Evolutionary conservation across 345 rosid genomes (phyloP).

Genomic region (Cardamine resedifolia): DNA sequence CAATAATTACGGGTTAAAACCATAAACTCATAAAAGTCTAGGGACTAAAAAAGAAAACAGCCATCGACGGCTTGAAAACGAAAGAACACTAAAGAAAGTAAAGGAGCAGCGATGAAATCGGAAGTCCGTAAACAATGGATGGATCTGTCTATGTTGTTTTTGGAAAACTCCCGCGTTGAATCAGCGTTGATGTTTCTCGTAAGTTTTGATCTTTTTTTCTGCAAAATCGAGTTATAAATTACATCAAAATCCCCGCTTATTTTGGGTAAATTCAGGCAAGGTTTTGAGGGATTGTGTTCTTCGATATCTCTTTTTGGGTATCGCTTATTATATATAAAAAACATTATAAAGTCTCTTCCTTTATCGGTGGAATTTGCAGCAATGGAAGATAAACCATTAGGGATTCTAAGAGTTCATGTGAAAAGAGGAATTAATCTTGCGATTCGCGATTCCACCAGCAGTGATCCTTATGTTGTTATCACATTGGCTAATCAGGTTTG

Average conservation of each 20-base stretch:
- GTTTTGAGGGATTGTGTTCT: conserved; percentile 18
- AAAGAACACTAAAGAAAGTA: conserved; percentile 27
- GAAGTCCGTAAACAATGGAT: neutral
- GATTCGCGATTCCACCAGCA: conserved; percentile 43
- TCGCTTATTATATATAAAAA: neutral
- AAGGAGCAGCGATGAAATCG: conserved; percentile 38
- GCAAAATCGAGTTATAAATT: conserved; percentile 12
- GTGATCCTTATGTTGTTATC: conserved; percentile 62
- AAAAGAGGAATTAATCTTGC: conserved; percentile 51
- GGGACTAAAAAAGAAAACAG: neutral
- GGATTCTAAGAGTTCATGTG: conserved; percentile 51
- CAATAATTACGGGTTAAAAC: neutral
- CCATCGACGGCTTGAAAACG: neutral
- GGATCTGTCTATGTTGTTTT: conserved; percentile 22
- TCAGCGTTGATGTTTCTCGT: conserved; percentile 9
- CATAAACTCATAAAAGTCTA: neutral
- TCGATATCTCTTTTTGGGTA: conserved; percentile 21
- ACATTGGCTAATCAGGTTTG: conserved; percentile 48
- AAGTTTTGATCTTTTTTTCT: neutral
- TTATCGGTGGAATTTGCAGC: conserved; percentile 10
- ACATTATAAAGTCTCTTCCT: conserved; percentile 1
- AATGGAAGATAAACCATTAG: conserved; percentile 47
- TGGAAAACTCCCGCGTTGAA: conserved; percentile 23
- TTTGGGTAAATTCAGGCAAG: conserved; percentile 28
- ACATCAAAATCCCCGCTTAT: conserved; percentile 5